Conservation (phyloP, 306 rosid genomes). For the Sechiopsis laciniata region DNA sequence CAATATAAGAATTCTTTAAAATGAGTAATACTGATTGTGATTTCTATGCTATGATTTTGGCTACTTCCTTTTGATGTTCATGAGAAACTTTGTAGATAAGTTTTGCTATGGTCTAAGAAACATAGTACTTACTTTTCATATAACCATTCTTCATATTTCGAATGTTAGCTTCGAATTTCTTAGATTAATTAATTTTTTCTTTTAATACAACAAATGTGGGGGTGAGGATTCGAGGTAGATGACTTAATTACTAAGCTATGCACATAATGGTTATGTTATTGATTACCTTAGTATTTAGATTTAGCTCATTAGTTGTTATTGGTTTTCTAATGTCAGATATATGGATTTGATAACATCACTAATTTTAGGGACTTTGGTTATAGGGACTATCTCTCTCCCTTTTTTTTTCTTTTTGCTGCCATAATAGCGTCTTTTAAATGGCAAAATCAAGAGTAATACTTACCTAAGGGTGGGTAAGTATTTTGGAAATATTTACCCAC, state of each 20-base stretch:
- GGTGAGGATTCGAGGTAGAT: not conserved
- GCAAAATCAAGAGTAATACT: too few species aligned
- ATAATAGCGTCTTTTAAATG: not conserved
- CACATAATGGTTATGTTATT: not conserved
- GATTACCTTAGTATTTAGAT: not conserved
- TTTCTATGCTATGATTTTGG: not conserved
- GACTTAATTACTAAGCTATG: not conserved
- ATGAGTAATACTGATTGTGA: not conserved
- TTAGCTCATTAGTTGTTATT: not conserved
- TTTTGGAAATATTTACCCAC: too few species aligned
- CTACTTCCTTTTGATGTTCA: not conserved
- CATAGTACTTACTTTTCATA: not conserved
- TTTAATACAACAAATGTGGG: not conserved
- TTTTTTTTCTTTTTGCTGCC: not conserved
- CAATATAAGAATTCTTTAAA: not conserved
- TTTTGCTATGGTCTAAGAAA: not conserved
- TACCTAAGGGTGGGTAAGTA: too few species aligned
- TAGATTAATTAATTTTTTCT: not conserved
- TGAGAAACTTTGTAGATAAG: not conserved
- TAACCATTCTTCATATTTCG: not conserved
- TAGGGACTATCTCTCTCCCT: not conserved
- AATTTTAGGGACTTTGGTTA: conserved; percentile 2
- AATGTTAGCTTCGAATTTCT: not conserved
- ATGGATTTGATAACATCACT: not conserved
- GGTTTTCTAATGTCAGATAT: conserved; percentile 5